Base-by-base conservation (phyloP, 495 filamentous ascomycete genomes). In the Delitschia confertaspora region DNA sequence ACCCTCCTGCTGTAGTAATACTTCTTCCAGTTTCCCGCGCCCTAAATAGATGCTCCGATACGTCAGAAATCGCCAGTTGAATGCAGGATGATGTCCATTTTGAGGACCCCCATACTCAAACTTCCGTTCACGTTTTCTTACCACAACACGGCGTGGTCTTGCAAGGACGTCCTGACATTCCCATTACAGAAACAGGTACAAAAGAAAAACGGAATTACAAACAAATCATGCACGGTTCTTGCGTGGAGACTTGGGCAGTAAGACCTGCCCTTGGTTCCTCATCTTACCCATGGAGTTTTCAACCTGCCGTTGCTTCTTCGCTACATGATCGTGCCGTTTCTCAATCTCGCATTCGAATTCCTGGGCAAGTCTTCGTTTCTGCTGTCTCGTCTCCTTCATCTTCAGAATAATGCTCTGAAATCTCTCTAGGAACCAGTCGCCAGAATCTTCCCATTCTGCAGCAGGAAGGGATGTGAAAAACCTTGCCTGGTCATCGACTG, bases 401-500 rank as follows among this genome's bases (percentile, higher is more conserved):
- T 75, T 71, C 13, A 65, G 57, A 47, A 88, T 67, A 13, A 88
- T 59, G 6, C 70, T 66, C 4, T 67, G 66, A 53, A 91, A 88
- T 47, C 72, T 73, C 3, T 77, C 75, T 10, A 89, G 64, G 29
- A 95, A 75, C 69, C 82, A 79, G 47, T 95, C 85, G 6, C 87
- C 87, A 10, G 80, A 76, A 34, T 81, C 70, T 58, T 95, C 87
- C 82, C 87, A 91, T 58, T 89, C 80, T 19, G 73, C 66, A 17
- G 84, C 69, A 2, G 73, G 56, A 56, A 93, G 65, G 4, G 69
- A 70, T 7, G 70, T 63, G 49, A 88, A 78, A 60, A 86, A 84
- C 1, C 66, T 60, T 34, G 65, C 65, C 44, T 85, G 80, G 13
- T 74, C 69, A 14, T 66, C 23, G 29, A 36, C 56, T 45, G 6